A percentile compares a stretch with the other conserved stretches of the same genome.
phyloP scores from a whole-genome alignment of 805 yeast species.

The Starmera dryadoides region DNA sequence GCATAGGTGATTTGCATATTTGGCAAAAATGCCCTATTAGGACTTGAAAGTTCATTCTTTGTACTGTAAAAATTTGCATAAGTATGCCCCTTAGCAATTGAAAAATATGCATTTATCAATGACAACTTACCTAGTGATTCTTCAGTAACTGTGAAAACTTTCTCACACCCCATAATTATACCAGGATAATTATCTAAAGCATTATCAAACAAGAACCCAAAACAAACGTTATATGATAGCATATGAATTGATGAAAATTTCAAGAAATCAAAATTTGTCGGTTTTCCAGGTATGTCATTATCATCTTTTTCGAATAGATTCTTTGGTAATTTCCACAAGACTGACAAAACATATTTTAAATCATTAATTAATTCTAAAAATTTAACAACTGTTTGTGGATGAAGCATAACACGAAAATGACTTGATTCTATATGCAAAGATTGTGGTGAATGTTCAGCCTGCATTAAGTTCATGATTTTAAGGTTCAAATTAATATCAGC shows the following conservation, averaged over 20 bases:
- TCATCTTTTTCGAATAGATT: too few relatives aligned
- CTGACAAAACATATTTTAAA: background rate
- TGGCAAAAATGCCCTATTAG: slow-evolving; percentile 63
- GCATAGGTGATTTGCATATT: slow-evolving; percentile 52
- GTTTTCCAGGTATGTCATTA: too few relatives aligned
- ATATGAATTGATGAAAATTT: slow-evolving; percentile 47
- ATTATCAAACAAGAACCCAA: slow-evolving; percentile 72
- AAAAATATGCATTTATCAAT: slow-evolving; percentile 58
- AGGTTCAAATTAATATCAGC: slow-evolving; percentile 40
- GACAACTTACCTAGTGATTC: slow-evolving; percentile 60
- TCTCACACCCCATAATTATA: slow-evolving; percentile 69
- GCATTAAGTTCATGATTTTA: slow-evolving; percentile 33
- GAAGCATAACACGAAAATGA: slow-evolving; percentile 49
- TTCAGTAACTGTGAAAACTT: slow-evolving; percentile 59
- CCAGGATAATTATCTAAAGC: slow-evolving; percentile 47
- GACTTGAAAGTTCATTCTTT: slow-evolving; percentile 36
- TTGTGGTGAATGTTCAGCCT: slow-evolving; percentile 23
- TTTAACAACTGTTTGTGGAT: slow-evolving; percentile 40
- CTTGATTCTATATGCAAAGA: slow-evolving; percentile 53
- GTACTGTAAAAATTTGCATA: slow-evolving; percentile 41
- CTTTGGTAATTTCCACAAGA: background rate
- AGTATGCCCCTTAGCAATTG: slow-evolving; percentile 59
- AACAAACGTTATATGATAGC: slow-evolving; percentile 55
- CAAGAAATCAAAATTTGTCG: background rate
- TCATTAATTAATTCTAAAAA: slow-evolving; percentile 30